phyloP scores from a whole-genome alignment of 2,329 filamentous ascomycete genomes.

The Xylaria sp. region DNA sequence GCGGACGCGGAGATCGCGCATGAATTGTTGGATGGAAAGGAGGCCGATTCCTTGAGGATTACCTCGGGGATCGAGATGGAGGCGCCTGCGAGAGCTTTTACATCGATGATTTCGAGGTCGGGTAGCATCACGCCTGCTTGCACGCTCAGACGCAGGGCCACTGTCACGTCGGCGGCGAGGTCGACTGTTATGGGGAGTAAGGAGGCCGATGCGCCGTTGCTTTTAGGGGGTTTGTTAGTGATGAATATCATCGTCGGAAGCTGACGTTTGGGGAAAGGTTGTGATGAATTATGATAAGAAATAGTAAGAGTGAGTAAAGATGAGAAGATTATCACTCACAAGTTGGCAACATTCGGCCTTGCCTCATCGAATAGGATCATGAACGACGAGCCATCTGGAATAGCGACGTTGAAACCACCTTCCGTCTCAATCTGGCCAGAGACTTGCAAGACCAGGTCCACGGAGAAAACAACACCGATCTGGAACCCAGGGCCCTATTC shows the following conservation, averaged over 20 bases:
- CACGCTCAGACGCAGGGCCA: slow-evolving; percentile 42
- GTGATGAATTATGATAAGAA: neutral
- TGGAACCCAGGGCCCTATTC: slow-evolving; percentile 42
- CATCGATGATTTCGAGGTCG: slow-evolving; percentile 37
- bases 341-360: slow-evolving; percentile 40
- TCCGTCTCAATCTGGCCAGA: slow-evolving; percentile 39
- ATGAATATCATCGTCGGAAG: neutral
- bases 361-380: slow-evolving; percentile 41
- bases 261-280: neutral
- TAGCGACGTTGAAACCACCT: slow-evolving; percentile 43
- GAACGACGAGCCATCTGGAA: slow-evolving; percentile 44
- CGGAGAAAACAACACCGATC: slow-evolving; percentile 43
- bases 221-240: slow-evolving; percentile 29
- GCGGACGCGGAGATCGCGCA: slow-evolving; percentile 41
- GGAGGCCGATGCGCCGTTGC: slow-evolving; percentile 40
- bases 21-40: slow-evolving; percentile 21
- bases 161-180: slow-evolving; percentile 41
- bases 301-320: neutral
- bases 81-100: slow-evolving; percentile 43
- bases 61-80: slow-evolving; percentile 46
- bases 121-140: slow-evolving; percentile 44
- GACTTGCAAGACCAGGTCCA: slow-evolving; percentile 43
- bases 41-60: slow-evolving; percentile 29
- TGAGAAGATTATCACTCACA: slow-evolving; percentile 39
- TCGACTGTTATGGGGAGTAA: slow-evolving; percentile 42